These are phyloP conservation scores for Coprinopsis sp. DNA, from an alignment of 768 basidiomycete species.

Conservation along the genomic window DNA sequence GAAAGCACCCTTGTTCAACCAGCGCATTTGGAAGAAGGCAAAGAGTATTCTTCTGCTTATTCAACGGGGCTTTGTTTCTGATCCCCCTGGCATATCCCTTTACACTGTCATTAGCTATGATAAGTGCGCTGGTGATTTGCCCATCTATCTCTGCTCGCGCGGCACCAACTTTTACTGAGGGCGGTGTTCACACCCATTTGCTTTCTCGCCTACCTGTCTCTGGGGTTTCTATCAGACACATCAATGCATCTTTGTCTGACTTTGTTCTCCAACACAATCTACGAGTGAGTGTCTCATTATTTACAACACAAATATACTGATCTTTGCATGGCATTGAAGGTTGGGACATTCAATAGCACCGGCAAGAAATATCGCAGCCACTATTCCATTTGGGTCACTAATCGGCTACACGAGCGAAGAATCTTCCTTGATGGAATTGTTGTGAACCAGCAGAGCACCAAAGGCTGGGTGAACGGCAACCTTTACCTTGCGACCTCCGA, in stretches of 20 bases:
- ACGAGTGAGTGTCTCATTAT: slow-evolving; percentile 15
- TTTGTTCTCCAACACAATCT: slow-evolving; percentile 25
- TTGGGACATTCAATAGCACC: slow-evolving; percentile 2
- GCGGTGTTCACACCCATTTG: slow-evolving; percentile 31
- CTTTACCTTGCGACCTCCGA: slow-evolving; percentile 16
- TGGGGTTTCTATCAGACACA: slow-evolving; percentile 19
- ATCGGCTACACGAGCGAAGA: not conserved
- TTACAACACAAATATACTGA: not conserved
- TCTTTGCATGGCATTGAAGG: no score
- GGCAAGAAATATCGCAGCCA: slow-evolving; percentile 4
- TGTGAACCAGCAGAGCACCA: not conserved
- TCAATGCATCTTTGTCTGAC: slow-evolving; percentile 18
- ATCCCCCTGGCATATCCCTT: slow-evolving; percentile 25
- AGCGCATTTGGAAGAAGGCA: slow-evolving; percentile 23
- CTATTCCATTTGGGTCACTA: not conserved
- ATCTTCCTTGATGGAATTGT: slow-evolving; percentile 8
- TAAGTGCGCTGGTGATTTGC: slow-evolving; percentile 15
- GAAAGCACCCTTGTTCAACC: slow-evolving; percentile 25
- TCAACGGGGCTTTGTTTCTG: slow-evolving; percentile 22
- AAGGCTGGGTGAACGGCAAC: slow-evolving; percentile 18
- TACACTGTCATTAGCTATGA: slow-evolving; percentile 18
- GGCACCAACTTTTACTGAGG: slow-evolving; percentile 32
- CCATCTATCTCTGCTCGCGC: slow-evolving; percentile 22
- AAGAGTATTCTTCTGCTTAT: slow-evolving; percentile 26
- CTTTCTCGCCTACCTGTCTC: slow-evolving; percentile 17